Conservation (phyloP, 176 grass and related monocot genomes). For the Raddia distichophylla region DNA sequence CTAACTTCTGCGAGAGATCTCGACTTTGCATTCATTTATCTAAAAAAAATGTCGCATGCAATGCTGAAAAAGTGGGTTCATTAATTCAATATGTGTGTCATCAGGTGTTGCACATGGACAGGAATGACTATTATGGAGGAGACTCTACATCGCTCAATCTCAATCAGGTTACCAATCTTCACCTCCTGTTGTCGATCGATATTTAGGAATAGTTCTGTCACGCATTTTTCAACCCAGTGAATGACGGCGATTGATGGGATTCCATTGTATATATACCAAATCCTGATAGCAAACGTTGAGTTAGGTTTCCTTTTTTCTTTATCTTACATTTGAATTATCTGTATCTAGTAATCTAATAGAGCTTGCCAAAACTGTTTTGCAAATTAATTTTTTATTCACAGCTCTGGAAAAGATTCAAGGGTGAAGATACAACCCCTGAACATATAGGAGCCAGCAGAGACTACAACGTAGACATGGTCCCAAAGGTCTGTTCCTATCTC, state of each 20-base stretch:
- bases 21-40: not conserved
- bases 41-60: not conserved
- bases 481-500: conserved; percentile 58
- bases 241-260: not conserved
- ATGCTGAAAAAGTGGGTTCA: not conserved
- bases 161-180: conserved; percentile 51
- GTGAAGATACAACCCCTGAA: conserved; percentile 54
- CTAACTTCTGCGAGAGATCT: not conserved
- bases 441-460: conserved; percentile 76
- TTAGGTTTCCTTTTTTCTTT: not conserved
- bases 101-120: conserved; percentile 94
- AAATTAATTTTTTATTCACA: conserved; percentile 33
- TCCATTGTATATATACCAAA: not conserved
- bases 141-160: conserved; percentile 86
- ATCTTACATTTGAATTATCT: not conserved
- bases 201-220: not conserved
- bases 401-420: conserved; percentile 94
- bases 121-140: conserved; percentile 91
- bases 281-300: not conserved
- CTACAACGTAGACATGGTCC: conserved; percentile 96
- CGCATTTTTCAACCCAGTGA: not conserved
- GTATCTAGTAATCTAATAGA: not conserved
- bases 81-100: not conserved
- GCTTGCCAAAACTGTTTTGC: not conserved
- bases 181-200: not conserved